Evolutionary conservation across 1,284 basidiomycete genomes (phyloP).

Genomic region (Cutaneotrichosporon mucoides): DNA sequence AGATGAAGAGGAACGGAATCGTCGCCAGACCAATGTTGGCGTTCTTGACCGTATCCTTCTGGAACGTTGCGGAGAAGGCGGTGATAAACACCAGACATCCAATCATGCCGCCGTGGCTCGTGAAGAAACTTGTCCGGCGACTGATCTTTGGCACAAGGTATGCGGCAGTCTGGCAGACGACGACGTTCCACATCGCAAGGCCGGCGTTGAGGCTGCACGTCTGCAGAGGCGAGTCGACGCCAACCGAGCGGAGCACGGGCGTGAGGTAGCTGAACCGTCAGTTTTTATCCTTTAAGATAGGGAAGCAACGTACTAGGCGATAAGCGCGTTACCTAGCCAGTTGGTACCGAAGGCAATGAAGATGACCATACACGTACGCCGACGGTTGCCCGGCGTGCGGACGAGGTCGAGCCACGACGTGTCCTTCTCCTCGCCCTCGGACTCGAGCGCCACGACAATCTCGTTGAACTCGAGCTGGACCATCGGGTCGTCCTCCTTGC

Average conservation of each 20-base stretch:
- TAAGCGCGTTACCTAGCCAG: constrained; percentile 56
- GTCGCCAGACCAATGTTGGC: constrained; percentile 5
- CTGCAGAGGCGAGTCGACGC: constrained; percentile 17
- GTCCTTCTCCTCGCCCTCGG: constrained; percentile 19
- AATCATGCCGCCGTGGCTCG: constrained; percentile 10
- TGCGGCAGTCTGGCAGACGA: constrained; percentile 12
- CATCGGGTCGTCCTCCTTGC: constrained; percentile 22
- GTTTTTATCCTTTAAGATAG: too few species aligned
- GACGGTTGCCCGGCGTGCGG: constrained; percentile 31
- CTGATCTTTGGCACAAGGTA: constrained; percentile 2
- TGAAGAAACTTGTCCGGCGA: constrained; percentile 11
- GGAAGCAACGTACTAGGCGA: constrained; percentile 25
- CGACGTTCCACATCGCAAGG: constrained; percentile 25
- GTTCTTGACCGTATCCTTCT: constrained; percentile 7
- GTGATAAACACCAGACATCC: constrained; percentile 2
- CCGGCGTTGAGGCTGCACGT: constrained; percentile 29
- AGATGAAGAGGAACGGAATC: constrained; percentile 19
- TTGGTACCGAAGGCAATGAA: constrained; percentile 48
- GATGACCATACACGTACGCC: constrained; percentile 32
- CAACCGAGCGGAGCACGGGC: constrained; percentile 9
- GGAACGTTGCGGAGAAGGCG: constrained; percentile 5
- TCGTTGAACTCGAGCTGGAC: constrained; percentile 29
- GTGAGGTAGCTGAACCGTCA: constrained; percentile 20
- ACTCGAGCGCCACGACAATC: constrained; percentile 29
- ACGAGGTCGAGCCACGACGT: constrained; percentile 34